Percentiles rank a stretch among this genome's conserved stretches.
Conservation (phyloP, 108 stramenopile species). For the Cylindrotheca closterium region DNA sequence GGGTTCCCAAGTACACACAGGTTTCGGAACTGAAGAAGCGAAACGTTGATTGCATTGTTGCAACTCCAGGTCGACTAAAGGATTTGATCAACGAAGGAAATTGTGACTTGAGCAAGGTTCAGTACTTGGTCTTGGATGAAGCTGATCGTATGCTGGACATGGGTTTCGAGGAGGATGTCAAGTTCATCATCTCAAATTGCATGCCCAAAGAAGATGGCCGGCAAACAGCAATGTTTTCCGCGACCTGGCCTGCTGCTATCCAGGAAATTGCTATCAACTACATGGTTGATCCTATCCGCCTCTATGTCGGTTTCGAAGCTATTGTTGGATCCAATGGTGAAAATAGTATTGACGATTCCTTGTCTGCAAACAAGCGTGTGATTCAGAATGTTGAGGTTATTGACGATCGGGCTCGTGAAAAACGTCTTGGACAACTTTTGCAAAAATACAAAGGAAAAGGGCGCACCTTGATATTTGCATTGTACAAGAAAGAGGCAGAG, state of each 20-base stretch:
- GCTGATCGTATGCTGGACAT: conserved; percentile 99
- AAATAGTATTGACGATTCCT: conserved; percentile 77
- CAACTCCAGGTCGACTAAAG: conserved; percentile 95
- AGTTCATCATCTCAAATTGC: conserved; percentile 74
- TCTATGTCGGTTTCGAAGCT: conserved; percentile 86
- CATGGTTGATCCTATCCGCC: conserved; percentile 78
- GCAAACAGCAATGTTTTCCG: conserved; percentile 97
- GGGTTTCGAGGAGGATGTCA: conserved; percentile 86
- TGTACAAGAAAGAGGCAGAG: conserved; percentile 98
- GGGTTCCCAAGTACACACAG: conserved; percentile 93
- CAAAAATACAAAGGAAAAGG: conserved; percentile 69
- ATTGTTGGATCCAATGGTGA: conserved; percentile 80
- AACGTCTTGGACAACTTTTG: conserved; percentile 76
- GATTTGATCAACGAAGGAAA: conserved; percentile 91
- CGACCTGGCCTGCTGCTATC: conserved; percentile 97
- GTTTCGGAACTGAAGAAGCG: conserved; percentile 62
- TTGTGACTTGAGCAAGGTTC: conserved; percentile 74
- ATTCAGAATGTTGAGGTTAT: conserved; percentile 93
- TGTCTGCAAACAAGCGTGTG: conserved; percentile 94
- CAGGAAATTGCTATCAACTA: conserved; percentile 91
- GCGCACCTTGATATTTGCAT: conserved; percentile 90
- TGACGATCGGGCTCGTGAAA: conserved; percentile 87
- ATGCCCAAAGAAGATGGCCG: conserved; percentile 56
- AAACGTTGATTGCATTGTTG: conserved; percentile 86
- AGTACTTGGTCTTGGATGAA: conserved; percentile 93